Conservation (phyloP, 2,329 filamentous ascomycete species). For the Aspergillus japonicus region DNA sequence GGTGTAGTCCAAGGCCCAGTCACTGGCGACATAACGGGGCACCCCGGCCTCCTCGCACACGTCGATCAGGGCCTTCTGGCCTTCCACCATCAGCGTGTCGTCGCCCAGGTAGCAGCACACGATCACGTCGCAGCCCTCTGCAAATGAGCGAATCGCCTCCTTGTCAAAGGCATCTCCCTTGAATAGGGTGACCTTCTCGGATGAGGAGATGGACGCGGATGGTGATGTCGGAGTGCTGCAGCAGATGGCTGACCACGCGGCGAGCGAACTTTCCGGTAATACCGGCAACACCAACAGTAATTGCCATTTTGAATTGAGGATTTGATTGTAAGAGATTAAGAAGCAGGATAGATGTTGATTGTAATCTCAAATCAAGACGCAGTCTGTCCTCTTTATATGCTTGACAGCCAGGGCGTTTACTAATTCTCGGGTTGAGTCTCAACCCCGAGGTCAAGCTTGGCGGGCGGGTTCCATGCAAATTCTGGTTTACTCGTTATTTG, state of each 20-base stretch:
- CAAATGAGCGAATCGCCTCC: slow-evolving; percentile 27
- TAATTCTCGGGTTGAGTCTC: too few species aligned
- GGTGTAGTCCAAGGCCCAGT: slow-evolving; percentile 45
- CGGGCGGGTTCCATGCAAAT: too few species aligned
- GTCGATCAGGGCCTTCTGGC: slow-evolving; percentile 45
- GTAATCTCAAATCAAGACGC: too few species aligned
- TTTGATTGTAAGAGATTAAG: neutral
- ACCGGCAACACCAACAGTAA: slow-evolving; percentile 32
- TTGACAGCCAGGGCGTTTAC: too few species aligned
- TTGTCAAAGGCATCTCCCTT: slow-evolving; percentile 28
- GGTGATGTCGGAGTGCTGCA: slow-evolving; percentile 22
- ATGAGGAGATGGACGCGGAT: slow-evolving; percentile 21
- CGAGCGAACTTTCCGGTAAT: slow-evolving; percentile 37
- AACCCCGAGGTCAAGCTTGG: too few species aligned
- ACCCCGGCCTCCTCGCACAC: slow-evolving; percentile 37
- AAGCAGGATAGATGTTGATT: neutral
- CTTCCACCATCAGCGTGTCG: slow-evolving; percentile 41
- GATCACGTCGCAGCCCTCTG: slow-evolving; percentile 34
- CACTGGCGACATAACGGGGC: slow-evolving; percentile 42
- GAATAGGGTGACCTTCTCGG: slow-evolving; percentile 16
- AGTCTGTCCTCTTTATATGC: too few species aligned
- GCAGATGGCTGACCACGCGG: slow-evolving; percentile 28
- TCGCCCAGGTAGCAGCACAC: slow-evolving; percentile 45
- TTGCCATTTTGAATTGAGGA: neutral
- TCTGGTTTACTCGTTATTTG: too few species aligned